These are phyloP conservation scores for Pythium aristosporum DNA, from an alignment of 352 stramenopile genomes.

Conservation along the genomic window DNA sequence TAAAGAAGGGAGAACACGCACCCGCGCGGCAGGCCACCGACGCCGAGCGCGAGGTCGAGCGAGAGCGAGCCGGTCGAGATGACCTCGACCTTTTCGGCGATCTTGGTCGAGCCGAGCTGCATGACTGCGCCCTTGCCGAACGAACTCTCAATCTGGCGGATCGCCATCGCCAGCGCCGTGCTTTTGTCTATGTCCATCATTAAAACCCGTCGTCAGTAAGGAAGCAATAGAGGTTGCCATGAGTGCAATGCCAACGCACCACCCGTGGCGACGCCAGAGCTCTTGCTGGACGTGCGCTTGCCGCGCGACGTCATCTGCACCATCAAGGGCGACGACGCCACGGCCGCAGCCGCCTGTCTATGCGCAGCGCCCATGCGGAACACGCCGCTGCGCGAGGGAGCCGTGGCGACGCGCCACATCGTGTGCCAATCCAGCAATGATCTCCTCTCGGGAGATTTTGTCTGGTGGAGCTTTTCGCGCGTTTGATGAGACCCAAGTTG, in stretches of 20 bases:
- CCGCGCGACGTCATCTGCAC: conserved; percentile 6
- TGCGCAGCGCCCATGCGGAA: not conserved
- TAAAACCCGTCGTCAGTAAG: not conserved
- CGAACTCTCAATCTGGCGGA: conserved; percentile 94
- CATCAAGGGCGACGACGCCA: not conserved
- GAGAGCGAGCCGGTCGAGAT: conserved; percentile 95
- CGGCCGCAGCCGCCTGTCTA: conserved; percentile 4
- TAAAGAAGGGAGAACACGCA: conserved; percentile 22
- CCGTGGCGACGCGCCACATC: conserved; percentile 23
- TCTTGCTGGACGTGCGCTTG: conserved; percentile 30
- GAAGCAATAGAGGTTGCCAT: not conserved
- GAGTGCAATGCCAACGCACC: conserved; percentile 1
- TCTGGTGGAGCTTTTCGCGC: conserved; percentile 23
- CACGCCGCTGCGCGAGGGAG: not conserved
- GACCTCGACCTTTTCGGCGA: conserved; percentile 89
- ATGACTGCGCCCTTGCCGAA: conserved; percentile 97
- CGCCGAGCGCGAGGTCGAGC: conserved; percentile 88
- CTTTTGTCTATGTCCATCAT: conserved; percentile 50
- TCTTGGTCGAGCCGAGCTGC: conserved; percentile 93
- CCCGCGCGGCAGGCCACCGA: conserved; percentile 94
- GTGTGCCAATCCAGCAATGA: not conserved
- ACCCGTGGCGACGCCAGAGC: conserved; percentile 3
- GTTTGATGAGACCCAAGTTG: conserved; percentile 21
- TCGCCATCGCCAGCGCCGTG: conserved; percentile 91
- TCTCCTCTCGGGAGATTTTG: not conserved